Evolutionary conservation across 805 yeast genomes (phyloP), one percentile per base, ranked within the genome.

Genomic region (Zygoascus tannicola): DNA sequence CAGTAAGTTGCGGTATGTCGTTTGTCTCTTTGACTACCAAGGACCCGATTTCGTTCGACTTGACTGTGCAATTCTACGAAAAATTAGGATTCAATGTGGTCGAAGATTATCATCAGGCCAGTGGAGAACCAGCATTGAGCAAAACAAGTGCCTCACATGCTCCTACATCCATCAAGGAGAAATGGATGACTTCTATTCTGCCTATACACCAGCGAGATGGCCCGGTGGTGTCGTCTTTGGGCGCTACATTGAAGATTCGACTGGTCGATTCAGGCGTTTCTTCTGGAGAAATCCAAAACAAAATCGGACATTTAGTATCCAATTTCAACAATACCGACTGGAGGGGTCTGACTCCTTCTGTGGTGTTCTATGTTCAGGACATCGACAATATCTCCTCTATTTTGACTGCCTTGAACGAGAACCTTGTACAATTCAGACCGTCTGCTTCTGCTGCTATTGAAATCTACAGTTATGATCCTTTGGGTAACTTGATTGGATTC

Each of bases 401-500:
- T 28, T 33, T 50, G 26, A 19, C 19, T 4, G 62, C 50, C 52
- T 58, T 38, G 47, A 73, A 72, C 30, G 52, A 51, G 40, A 22
- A 32, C 22, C 32, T 10, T 20, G 36, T 40, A 10, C 43, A 40
- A 18, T 21, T 50, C 60, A 38, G 51, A 56, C 20, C 97, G 4
- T 78, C 80, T 45, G 83, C 77, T 38, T 65, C 81, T 44, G 75
- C 74, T 44, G 95, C 96, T 4, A 71, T 74, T 52, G 94, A 85
- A 61, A 67, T 83, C 4, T 85, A 81, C 61, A 73, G 78, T 5
- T 58, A 82, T 21, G 97, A 90, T 60, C 97, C 97, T 5, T 66
- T 87, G 50, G 95, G 95, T 16, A 75, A 76, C 53, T 62, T 87
- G 22, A 60, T 88, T 38, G 97, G 96, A 3, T 86, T 88, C 65